phyloP scores from a whole-genome alignment of 108 stramenopile genomes.

The Fragilaria crotonensis region DNA sequence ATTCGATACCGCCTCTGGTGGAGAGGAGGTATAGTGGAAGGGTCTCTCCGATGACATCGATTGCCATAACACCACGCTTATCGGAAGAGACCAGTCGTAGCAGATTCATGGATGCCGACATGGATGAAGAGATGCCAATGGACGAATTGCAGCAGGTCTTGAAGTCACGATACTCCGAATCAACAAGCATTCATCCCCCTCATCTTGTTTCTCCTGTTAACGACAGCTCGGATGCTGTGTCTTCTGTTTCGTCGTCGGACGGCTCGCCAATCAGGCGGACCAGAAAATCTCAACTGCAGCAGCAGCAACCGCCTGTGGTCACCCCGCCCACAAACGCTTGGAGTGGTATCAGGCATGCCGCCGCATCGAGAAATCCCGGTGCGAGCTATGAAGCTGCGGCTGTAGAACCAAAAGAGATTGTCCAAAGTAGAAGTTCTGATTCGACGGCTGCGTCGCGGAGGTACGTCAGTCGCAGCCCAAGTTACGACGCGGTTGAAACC shows the following conservation, averaged over 20 bases:
- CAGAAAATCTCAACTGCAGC: not conserved
- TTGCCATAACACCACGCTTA: not conserved
- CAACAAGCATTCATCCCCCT: not conserved
- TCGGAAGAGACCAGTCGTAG: not conserved
- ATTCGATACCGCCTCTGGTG: not conserved
- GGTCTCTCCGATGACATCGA: not conserved
- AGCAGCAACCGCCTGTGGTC: not conserved
- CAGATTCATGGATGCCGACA: not conserved
- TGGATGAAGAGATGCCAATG: not conserved
- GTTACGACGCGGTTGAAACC: not conserved
- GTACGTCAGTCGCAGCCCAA: not conserved
- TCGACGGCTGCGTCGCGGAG: not conserved
- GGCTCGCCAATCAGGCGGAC: not conserved
- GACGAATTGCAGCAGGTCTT: not conserved
- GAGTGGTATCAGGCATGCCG: not conserved
- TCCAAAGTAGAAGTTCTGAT: not conserved
- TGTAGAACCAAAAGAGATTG: not conserved
- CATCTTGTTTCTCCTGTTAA: not conserved
- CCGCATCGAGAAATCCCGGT: not conserved
- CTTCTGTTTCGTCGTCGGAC: not conserved
- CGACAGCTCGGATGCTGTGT: not conserved
- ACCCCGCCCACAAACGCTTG: not conserved
- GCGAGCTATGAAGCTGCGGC: not conserved
- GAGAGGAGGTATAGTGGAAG: not conserved
- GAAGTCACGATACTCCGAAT: not conserved